Conservation (phyloP, 2,329 filamentous ascomycete species). For the Fusarium pseudoanthophilum region DNA sequence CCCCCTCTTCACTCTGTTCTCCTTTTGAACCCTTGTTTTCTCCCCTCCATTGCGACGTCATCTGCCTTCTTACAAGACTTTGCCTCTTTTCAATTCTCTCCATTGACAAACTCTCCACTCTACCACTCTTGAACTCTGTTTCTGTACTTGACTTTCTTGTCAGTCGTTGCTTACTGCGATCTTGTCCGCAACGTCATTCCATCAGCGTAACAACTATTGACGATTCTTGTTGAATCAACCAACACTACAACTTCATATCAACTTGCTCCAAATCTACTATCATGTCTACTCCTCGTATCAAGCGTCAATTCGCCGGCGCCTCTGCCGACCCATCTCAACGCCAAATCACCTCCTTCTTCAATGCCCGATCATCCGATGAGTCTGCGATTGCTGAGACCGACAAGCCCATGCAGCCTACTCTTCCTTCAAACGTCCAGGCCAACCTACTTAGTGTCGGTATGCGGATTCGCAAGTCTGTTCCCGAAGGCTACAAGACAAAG, state of each 20-base stretch:
- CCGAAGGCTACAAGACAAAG: slow-evolving; percentile 90
- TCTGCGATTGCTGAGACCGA: slow-evolving; percentile 46
- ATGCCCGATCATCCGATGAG: slow-evolving; percentile 47
- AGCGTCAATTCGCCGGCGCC: slow-evolving; percentile 71
- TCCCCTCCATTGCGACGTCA: slow-evolving; percentile 31
- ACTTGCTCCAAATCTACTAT: slow-evolving; percentile 11
- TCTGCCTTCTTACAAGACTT: not conserved
- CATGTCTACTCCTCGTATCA: slow-evolving; percentile 66
- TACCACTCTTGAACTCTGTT: slow-evolving; percentile 1
- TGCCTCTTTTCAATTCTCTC: not conserved
- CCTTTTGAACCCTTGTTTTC: slow-evolving; percentile 31
- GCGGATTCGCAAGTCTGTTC: slow-evolving; percentile 91
- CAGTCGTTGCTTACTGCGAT: slow-evolving; percentile 1
- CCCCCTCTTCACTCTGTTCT: slow-evolving; percentile 20
- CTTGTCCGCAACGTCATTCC: slow-evolving; percentile 5
- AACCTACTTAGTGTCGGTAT: slow-evolving; percentile 93
- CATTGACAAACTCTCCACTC: slow-evolving; percentile 35
- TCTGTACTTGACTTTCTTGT: not conserved
- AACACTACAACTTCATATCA: not conserved
- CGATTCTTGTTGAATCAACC: not conserved
- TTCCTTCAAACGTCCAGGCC: slow-evolving; percentile 77
- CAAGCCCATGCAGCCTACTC: slow-evolving; percentile 53
- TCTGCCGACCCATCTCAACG: slow-evolving; percentile 68
- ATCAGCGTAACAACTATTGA: slow-evolving; percentile 5
- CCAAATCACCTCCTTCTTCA: slow-evolving; percentile 74